Base-by-base conservation (phyloP, 2,329 filamentous ascomycete genomes). In the Arthrobotrys conoides region DNA sequence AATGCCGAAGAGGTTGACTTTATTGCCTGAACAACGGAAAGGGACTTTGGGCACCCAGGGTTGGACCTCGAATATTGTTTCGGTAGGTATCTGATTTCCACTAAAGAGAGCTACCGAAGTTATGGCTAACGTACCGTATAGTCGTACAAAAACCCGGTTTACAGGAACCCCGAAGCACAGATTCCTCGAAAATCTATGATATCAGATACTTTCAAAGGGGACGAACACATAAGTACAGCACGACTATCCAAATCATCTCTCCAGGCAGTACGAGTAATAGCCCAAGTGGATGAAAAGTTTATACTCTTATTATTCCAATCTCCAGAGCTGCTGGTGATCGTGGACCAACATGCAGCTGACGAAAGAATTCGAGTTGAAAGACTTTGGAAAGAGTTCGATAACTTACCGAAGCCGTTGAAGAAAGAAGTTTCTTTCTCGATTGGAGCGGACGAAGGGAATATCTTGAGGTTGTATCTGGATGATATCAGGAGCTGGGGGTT, bases 301-400 rank as follows among this genome's bases (percentile, higher is more conserved):
- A 91, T 99, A 16, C 85, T 99, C 0, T 51, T 6, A 66, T 53
- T 48, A 55, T 14, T 76, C 61, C 10, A 67, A 6, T 49, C 80
- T 71, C 83, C 61, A 27, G 80, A 83, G 1, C 81, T 90, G 0
- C 85, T 98, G 3, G 87, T 97, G 0, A 86, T 97, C 46, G 88
- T 97, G 5, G 96, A 99, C 82, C 96, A 99, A 82, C 96, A 99
- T 83, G 96, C 96, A 0, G 96, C 94, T 2, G 95, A 97, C 83
- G 96, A 99, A 85, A 89, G 96, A 55, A 90, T 92, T 80, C 90
- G 91, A 0, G 88, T 98, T 0, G 96, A 99, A 83, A 83, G 84
- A 0, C 86, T 99, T 0, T 90, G 96, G 83, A 79, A 83, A 24
- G 89, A 1, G 84, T 92, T 36, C 90, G 87, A 81, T 79, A 78